Percentiles rank a stretch among this genome's conserved stretches.
Evolutionary conservation across 192 early-diverging fungal genomes (phyloP).

Genomic region (Globomyces pollinis-pini): DNA sequence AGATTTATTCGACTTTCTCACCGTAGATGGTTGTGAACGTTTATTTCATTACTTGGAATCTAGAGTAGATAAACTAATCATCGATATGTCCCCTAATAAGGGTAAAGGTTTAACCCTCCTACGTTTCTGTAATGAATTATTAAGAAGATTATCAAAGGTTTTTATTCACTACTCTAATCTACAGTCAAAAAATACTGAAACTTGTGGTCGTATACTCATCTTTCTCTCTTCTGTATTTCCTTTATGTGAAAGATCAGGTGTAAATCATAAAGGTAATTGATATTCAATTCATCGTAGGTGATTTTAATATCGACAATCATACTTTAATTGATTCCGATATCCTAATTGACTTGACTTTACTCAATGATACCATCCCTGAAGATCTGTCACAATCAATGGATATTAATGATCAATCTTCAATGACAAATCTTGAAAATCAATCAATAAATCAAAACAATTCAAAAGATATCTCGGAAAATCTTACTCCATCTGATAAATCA

Average conservation of each 20-base stretch:
- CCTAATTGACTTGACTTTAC: conserved; percentile 3
- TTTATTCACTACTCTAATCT: too few species aligned
- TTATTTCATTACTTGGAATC: conserved; percentile 63
- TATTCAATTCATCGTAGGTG: conserved; percentile 32
- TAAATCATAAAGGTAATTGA: conserved; percentile 54
- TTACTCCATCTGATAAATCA: too few species aligned
- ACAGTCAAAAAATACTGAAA: conserved; percentile 69
- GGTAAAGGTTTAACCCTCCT: conserved; percentile 83
- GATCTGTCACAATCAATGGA: conserved; percentile 9
- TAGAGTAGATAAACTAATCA: conserved; percentile 40
- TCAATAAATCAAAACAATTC: too few species aligned
- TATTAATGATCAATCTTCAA: too few species aligned
- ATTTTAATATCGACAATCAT: conserved; percentile 46
- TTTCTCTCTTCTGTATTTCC: conserved; percentile 80
- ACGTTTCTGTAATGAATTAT: conserved; percentile 79
- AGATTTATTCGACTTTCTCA: conserved; percentile 60
- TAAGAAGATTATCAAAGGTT: conserved; percentile 79
- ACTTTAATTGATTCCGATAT: background rate
- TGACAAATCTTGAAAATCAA: too few species aligned
- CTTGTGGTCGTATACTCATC: conserved; percentile 81
- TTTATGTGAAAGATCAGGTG: conserved; percentile 79
- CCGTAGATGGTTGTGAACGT: conserved; percentile 41
- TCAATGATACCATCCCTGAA: conserved; percentile 3
- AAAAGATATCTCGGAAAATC: too few species aligned
- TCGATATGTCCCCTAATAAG: conserved; percentile 61